Conservation (phyloP, 2,329 filamentous ascomycete species). For the Xylaria sp. region DNA sequence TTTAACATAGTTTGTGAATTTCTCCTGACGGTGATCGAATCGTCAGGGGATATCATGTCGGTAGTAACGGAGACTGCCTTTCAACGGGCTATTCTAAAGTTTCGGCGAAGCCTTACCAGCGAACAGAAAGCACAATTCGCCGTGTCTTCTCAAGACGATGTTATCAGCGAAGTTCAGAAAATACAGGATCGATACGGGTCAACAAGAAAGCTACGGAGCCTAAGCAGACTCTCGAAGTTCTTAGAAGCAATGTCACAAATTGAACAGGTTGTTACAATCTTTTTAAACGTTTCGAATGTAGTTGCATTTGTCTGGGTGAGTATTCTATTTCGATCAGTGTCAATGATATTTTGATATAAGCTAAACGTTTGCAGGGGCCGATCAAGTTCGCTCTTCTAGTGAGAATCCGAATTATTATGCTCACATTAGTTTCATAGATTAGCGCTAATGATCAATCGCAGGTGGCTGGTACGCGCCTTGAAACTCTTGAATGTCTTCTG, state of each 20-base stretch:
- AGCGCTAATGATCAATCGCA: not conserved
- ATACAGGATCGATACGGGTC: conserved; percentile 19
- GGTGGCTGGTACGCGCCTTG: conserved; percentile 19
- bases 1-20: no score
- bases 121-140: not conserved
- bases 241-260: conserved; percentile 34
- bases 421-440: not conserved
- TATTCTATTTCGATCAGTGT: not conserved
- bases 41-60: no score
- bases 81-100: conserved; percentile 13
- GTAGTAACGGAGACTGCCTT: no score
- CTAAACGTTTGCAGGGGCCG: conserved; percentile 6
- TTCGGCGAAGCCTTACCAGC: no score
- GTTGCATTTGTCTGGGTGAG: conserved; percentile 35
- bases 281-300: conserved; percentile 30
- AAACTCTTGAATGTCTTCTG: conserved; percentile 29
- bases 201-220: conserved; percentile 24
- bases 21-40: no score
- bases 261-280: conserved; percentile 31
- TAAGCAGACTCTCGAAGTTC: conserved; percentile 30
- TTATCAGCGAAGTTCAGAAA: not conserved
- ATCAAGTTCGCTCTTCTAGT: conserved; percentile 26
- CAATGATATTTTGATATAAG: not conserved
- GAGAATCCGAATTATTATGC: not conserved
- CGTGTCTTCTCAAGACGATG: not conserved